Conservation (phyloP, 768 basidiomycete genomes). For the Agaricus subrufescens region DNA sequence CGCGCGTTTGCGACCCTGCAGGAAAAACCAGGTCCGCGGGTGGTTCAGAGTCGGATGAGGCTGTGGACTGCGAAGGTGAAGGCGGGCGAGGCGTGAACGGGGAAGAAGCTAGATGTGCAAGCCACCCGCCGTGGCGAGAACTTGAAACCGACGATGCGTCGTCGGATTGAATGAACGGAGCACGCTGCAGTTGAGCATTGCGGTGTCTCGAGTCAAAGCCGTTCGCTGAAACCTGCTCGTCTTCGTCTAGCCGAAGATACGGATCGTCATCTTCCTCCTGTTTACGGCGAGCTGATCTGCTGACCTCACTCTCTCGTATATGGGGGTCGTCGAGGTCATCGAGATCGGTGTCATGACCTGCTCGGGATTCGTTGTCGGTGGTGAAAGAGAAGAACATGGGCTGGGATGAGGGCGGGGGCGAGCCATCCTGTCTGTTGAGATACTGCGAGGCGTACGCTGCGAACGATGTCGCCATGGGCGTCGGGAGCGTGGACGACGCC, state of each 20-base stretch:
- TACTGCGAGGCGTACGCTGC: conserved; percentile 82
- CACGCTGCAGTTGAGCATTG: conserved; percentile 21
- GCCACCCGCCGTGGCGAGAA: conserved; percentile 54
- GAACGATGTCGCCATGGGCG: conserved; percentile 60
- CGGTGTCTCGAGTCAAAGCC: conserved; percentile 24
- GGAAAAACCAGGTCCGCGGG: conserved; percentile 39
- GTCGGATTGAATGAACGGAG: conserved; percentile 34
- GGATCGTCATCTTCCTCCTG: conserved; percentile 66
- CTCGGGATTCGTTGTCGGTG: conserved; percentile 62
- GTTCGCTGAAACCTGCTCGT: conserved; percentile 33
- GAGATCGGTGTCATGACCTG: conserved; percentile 44
- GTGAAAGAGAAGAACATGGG: conserved; percentile 89
- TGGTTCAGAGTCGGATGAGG: conserved; percentile 35
- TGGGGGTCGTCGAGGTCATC: conserved; percentile 81
- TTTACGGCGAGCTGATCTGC: conserved; percentile 22
- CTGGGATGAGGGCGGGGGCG: conserved; percentile 59
- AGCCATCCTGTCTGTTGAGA: conserved; percentile 50
- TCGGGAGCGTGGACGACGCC: conserved; percentile 15
- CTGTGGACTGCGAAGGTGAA: conserved; percentile 39
- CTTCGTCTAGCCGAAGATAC: conserved; percentile 74
- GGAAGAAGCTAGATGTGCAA: conserved; percentile 72
- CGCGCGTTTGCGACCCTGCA: conserved; percentile 22
- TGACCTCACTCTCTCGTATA: conserved; percentile 38
- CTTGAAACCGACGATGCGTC: conserved; percentile 25
- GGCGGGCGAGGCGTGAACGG: conserved; percentile 33